phyloP scores from a whole-genome alignment of 202 grass and related monocot species.

The Schoenoplectus triqueter region DNA sequence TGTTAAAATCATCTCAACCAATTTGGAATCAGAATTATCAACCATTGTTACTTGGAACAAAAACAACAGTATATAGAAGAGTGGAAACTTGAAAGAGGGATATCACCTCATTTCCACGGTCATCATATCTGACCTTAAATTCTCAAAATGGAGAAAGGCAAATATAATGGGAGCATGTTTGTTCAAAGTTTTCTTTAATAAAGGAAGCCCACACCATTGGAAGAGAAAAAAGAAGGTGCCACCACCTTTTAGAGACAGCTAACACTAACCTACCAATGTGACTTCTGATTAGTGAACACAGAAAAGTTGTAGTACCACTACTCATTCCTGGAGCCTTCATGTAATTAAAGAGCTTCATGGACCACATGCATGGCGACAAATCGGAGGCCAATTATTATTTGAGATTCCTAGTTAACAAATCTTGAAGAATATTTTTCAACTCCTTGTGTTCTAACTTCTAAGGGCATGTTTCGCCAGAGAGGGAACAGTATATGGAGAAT shows the following conservation, averaged over 20 bases:
- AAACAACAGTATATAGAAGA: neutral
- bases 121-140: conserved; percentile 29
- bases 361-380: conserved; percentile 34
- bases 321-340: conserved; percentile 8
- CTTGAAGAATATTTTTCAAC: neutral
- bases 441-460: neutral
- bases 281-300: neutral
- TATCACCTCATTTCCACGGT: conserved; percentile 5
- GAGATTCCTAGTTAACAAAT: conserved; percentile 21
- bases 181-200: conserved; percentile 32
- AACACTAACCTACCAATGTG: conserved; percentile 37
- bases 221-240: conserved; percentile 34
- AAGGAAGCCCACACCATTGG: conserved; percentile 37
- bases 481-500: no score
- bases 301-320: conserved; percentile 14
- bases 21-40: neutral
- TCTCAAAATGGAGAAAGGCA: conserved; percentile 30
- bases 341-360: conserved; percentile 5
- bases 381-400: neutral
- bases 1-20: conserved; percentile 1
- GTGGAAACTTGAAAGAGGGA: neutral
- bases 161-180: neutral
- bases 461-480: no score
- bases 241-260: conserved; percentile 32
- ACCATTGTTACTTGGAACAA: neutral